These are phyloP conservation scores for Lichina pygmaea DNA, from an alignment of 495 filamentous ascomycete species.

Conservation along the genomic window DNA sequence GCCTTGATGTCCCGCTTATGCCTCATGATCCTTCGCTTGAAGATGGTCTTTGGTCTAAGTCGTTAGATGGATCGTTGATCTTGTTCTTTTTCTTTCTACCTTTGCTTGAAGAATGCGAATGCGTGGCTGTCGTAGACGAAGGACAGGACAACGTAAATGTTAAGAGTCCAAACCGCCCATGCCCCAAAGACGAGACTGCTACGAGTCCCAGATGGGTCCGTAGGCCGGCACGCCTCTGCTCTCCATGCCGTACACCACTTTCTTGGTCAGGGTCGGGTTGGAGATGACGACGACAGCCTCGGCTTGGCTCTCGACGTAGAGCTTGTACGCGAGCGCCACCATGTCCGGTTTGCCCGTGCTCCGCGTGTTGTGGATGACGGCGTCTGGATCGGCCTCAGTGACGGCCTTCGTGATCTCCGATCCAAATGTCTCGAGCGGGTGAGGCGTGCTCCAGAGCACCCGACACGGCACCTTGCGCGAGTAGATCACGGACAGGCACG, in stretches of 20 bases:
- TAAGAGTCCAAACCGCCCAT: no score
- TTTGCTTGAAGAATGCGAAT: no score
- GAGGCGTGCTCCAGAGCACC: slow-evolving; percentile 30
- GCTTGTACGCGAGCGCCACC: slow-evolving; percentile 26
- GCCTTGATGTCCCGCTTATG: no score
- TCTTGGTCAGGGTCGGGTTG: slow-evolving; percentile 43
- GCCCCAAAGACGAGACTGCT: slow-evolving; percentile 3
- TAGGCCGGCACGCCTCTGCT: slow-evolving; percentile 40
- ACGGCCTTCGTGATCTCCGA: slow-evolving; percentile 23
- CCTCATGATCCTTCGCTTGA: no score
- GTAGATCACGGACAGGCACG: slow-evolving; percentile 16
- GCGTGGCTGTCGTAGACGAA: no score
- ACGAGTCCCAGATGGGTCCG: slow-evolving; percentile 65
- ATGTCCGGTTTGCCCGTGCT: slow-evolving; percentile 22
- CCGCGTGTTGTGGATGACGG: slow-evolving; percentile 27
- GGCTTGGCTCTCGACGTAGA: slow-evolving; percentile 28
- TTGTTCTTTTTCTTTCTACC: no score
- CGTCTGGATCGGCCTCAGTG: slow-evolving; percentile 20
- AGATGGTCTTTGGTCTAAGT: no score
- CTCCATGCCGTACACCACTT: slow-evolving; percentile 50
- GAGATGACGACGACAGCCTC: slow-evolving; percentile 56
- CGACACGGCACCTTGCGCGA: slow-evolving; percentile 20
- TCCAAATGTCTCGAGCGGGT: slow-evolving; percentile 26
- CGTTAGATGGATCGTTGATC: no score
- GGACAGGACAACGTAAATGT: no score